Evolutionary conservation across 2,329 filamentous ascomycete genomes (phyloP), one percentile per base, ranked within the genome.

Genomic region (Exutisphaerella laricina): DNA sequence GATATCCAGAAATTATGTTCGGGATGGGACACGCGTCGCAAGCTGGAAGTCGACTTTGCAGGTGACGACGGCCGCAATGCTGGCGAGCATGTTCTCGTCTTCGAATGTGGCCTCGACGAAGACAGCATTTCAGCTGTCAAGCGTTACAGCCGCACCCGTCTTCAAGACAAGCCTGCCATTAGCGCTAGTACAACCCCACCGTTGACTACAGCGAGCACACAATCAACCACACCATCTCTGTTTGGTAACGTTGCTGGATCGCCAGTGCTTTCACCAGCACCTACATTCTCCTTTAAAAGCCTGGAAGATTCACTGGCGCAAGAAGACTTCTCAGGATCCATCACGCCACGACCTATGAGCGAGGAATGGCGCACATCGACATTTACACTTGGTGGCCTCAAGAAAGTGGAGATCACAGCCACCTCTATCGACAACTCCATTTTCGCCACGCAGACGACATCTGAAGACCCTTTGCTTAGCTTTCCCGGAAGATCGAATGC

Each of bases 1-100:
- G 79, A 94, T 54, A 94, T 94, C 62, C 80, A 82, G 16, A 82
- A 81, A 56, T 71, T 79, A 1, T 97, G 85, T 58, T 70, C 84
- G 45, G 84, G 85, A 2, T 97, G 92, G 90, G 86, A 97, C 58
- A 97, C 97, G 89, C 80, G 80, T 40, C 79, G 88, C 47, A 80
- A 72, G 49, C 70, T 97, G 2, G 84, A 92, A 56, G 87, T 95
- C 2, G 92, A 98, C 60, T 97, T 96, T 66, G 84, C 84, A 29
- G 80, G 79, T 14, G 86, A 89, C 52, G 85, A 92, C 65, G 78
- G 79, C n/a, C 71, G 78, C 41, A 78, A 81, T 36, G 82, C 81
- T 18, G 88, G 88, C 14, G 90, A 96, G 64, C 75, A 74, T 12
- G 70, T 94, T 28, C 72, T 94, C 18, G 75, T 94, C 2, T 73